Percentiles rank a stretch among this genome's conserved stretches.
These are phyloP conservation scores for Domatiomyces catenatus DNA, from an alignment of 2,329 filamentous ascomycete species.

Conservation along the genomic window DNA sequence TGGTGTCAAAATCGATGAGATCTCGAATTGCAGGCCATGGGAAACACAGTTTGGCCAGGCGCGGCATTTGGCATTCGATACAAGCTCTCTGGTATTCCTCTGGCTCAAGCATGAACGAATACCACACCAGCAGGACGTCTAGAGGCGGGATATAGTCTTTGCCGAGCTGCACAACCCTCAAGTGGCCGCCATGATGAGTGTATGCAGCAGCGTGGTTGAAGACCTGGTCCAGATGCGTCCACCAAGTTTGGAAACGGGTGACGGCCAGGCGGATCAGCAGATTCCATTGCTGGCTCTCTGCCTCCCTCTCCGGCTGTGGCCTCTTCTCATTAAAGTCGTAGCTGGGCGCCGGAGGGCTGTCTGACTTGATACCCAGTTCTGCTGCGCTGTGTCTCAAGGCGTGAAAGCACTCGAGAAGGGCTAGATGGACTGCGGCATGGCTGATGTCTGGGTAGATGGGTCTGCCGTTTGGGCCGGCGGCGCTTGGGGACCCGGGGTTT, in stretches of 20 bases:
- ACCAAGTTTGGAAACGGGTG: slow-evolving; percentile 9
- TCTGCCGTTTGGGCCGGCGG: not conserved
- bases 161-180: slow-evolving; percentile 5
- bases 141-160: slow-evolving; percentile 11
- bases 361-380: slow-evolving; percentile 1
- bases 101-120: slow-evolving; percentile 9
- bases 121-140: slow-evolving; percentile 14
- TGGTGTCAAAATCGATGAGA: slow-evolving; percentile 7
- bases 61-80: slow-evolving; percentile 1
- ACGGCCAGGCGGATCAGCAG: slow-evolving; percentile 7
- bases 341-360: slow-evolving; percentile 2
- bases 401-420: slow-evolving; percentile 10
- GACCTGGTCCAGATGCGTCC: slow-evolving; percentile 5
- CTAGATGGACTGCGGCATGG: slow-evolving; percentile 9
- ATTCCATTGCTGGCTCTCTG: slow-evolving; percentile 6
- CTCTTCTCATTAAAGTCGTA: not conserved
- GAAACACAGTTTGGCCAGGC: slow-evolving; percentile 5
- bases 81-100: slow-evolving; percentile 3
- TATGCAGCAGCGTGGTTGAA: slow-evolving; percentile 11
- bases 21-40: slow-evolving; percentile 10
- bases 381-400: slow-evolving; percentile 3
- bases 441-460: slow-evolving; percentile 7
- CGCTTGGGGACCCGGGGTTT: not conserved
- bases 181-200: slow-evolving; percentile 2
- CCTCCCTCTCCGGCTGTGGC: not conserved